These are phyloP conservation scores for Ogataea trehaloabstinens DNA, from an alignment of 805 yeast genomes.

Conservation along the genomic window DNA sequence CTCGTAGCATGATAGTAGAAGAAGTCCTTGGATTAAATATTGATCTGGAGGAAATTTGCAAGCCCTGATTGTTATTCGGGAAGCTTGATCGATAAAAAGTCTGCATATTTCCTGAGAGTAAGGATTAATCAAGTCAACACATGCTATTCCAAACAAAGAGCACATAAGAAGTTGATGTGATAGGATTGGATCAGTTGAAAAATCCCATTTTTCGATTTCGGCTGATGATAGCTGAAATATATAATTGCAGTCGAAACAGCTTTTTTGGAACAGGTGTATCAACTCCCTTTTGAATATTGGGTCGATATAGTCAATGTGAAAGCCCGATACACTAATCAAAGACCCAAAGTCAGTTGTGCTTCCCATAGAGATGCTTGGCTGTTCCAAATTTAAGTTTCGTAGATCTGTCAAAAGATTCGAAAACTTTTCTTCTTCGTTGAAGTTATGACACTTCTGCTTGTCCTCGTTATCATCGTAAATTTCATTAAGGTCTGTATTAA, in stretches of 20 bases:
- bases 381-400: conserved; percentile 1
- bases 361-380: not conserved
- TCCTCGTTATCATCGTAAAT: not conserved
- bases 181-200: not conserved
- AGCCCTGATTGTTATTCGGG: conserved; percentile 22
- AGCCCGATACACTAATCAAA: conserved; percentile 5
- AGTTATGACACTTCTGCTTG: not conserved
- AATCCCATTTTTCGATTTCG: conserved; percentile 3
- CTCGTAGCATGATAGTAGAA: conserved; percentile 31
- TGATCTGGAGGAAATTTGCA: conserved; percentile 23
- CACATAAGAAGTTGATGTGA: not conserved
- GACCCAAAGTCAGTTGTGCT: conserved; percentile 12
- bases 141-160: not conserved
- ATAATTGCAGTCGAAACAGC: conserved; percentile 13
- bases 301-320: conserved; percentile 16
- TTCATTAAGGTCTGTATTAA: not conserved
- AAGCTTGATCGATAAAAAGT: conserved; percentile 25
- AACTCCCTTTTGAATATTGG: conserved; percentile 10
- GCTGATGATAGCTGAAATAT: conserved; percentile 15
- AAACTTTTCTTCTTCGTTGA: conserved; percentile 4
- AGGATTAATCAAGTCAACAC: not conserved
- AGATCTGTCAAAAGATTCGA: conserved; percentile 1
- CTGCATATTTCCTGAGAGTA: not conserved
- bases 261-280: conserved; percentile 12
- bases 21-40: conserved; percentile 24